Conservation (phyloP, 179 eudicot species). For the Actinidia arguta region DNA sequence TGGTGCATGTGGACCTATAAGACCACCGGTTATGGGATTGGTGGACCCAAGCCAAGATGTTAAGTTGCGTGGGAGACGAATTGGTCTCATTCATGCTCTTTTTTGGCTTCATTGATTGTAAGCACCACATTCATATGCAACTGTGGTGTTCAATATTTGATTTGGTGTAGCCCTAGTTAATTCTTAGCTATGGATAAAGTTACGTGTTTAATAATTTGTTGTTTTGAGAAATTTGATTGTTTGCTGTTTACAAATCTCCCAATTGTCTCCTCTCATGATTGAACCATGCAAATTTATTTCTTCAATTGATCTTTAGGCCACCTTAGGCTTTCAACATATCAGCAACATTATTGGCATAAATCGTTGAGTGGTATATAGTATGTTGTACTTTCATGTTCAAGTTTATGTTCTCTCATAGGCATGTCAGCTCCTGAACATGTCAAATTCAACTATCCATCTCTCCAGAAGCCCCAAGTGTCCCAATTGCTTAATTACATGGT, state of each 20-base stretch:
- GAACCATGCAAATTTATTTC: not conserved
- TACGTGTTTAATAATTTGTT: not conserved
- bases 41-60: too few relatives aligned
- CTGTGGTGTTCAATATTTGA: too few relatives aligned
- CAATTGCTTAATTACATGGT: not conserved
- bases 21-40: too few relatives aligned
- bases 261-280: not conserved
- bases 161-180: too few relatives aligned
- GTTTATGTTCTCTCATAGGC: not conserved
- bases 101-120: not conserved
- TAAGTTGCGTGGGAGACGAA: too few relatives aligned
- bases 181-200: too few relatives aligned
- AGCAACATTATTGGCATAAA: not conserved
- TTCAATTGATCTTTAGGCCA: not conserved
- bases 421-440: not conserved
- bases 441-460: not conserved
- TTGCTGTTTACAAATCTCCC: too few relatives aligned
- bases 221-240: not conserved
- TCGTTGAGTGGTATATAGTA: not conserved
- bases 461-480: slow-evolving; percentile 1
- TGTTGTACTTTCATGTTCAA: not conserved
- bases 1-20: too few relatives aligned
- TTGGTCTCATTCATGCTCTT: not conserved
- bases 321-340: not conserved
- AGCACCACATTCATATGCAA: too few relatives aligned